Evolutionary conservation across 2,329 filamentous ascomycete genomes (phyloP).

Genomic region (Penicillium sp.): DNA sequence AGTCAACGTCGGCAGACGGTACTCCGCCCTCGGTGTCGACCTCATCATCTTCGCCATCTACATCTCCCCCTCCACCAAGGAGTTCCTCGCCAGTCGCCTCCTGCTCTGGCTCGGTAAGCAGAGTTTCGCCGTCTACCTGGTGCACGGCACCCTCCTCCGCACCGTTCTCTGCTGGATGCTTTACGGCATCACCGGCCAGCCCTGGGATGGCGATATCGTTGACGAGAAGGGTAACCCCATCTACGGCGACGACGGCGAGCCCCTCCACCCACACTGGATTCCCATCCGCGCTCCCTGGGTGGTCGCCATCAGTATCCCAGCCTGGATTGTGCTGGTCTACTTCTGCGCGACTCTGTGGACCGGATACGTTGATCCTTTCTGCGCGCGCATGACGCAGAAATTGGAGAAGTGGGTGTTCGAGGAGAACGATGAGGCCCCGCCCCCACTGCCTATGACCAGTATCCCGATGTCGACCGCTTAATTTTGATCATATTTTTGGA

Average conservation of each 20-base stretch:
- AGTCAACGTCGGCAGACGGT: conserved; percentile 46
- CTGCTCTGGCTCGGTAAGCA: conserved; percentile 57
- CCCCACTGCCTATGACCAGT: conserved; percentile 22
- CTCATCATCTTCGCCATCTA: conserved; percentile 52
- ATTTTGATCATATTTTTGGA: background rate
- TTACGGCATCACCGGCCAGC: conserved; percentile 51
- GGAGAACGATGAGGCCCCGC: conserved; percentile 37
- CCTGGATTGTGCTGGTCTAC: conserved; percentile 51
- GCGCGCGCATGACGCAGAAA: conserved; percentile 49
- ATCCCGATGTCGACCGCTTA: conserved; percentile 27
- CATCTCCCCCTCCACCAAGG: conserved; percentile 51
- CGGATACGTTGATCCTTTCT: conserved; percentile 52
- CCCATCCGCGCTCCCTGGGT: conserved; percentile 41
- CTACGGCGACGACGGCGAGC: conserved; percentile 40
- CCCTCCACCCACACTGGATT: conserved; percentile 45
- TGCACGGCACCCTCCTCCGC: conserved; percentile 55
- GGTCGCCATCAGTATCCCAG: conserved; percentile 46
- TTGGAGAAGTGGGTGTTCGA: conserved; percentile 52
- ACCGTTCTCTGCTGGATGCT: conserved; percentile 54
- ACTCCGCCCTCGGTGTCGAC: conserved; percentile 51
- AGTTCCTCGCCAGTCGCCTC: conserved; percentile 51
- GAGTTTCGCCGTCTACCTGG: conserved; percentile 57
- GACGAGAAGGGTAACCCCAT: conserved; percentile 18
- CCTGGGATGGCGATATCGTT: conserved; percentile 35
- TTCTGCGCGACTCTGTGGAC: conserved; percentile 52